phyloP scores from a whole-genome alignment of 352 stramenopile species.

The Blastocystis sp. region DNA sequence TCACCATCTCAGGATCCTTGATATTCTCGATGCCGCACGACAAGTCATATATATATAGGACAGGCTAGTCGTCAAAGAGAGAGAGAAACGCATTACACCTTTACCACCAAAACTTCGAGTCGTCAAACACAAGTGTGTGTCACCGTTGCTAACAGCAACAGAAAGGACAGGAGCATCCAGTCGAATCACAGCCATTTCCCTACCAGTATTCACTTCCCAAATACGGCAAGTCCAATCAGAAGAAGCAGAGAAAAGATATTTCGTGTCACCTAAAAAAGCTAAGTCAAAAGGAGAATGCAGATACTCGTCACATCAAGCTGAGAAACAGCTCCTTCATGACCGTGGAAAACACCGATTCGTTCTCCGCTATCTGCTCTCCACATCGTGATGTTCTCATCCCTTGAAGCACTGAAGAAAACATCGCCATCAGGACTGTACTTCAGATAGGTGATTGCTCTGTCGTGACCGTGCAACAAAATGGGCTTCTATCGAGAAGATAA shows the following conservation, averaged over 20 bases:
- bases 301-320: conserved; percentile 79
- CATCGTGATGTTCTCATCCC: conserved; percentile 81
- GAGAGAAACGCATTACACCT: not conserved
- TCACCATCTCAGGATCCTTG: not conserved
- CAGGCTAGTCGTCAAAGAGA: not conserved
- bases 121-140: conserved; percentile 69
- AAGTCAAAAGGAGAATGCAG: not conserved
- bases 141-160: conserved; percentile 79
- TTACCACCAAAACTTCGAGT: not conserved
- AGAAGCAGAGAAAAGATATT: conserved; percentile 86
- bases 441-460: conserved; percentile 91
- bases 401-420: conserved; percentile 83
- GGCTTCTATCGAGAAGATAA: conserved; percentile 68
- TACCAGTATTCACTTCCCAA: conserved; percentile 82
- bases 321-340: conserved; percentile 92
- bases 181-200: conserved; percentile 77
- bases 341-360: conserved; percentile 89
- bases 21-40: conserved; percentile 17
- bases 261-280: conserved; percentile 71
- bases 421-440: conserved; percentile 98
- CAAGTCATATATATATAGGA: conserved; percentile 41
- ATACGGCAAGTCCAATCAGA: conserved; percentile 84
- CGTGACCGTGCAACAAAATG: conserved; percentile 97
- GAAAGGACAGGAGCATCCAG: conserved; percentile 75
- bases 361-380: conserved; percentile 92